A percentile compares a stretch with the other conserved stretches of the same genome.
These are phyloP conservation scores for Bruguiera parviflora DNA, from an alignment of 345 rosid species.

Conservation along the genomic window DNA sequence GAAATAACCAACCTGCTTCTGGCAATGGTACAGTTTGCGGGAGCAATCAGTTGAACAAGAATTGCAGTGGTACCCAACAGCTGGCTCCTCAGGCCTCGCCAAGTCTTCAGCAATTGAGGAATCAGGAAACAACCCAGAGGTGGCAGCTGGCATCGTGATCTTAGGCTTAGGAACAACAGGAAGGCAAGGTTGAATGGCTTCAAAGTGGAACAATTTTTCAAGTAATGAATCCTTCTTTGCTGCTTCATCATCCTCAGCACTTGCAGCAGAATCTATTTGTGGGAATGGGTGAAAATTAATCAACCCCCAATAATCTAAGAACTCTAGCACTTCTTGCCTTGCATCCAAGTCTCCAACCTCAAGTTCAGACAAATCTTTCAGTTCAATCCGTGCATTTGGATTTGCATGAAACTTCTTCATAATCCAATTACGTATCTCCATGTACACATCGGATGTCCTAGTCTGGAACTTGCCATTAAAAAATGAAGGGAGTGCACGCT, in stretches of 20 bases:
- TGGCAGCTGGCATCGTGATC: slow-evolving; percentile 42
- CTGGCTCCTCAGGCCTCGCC: slow-evolving; percentile 70
- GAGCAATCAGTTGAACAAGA: slow-evolving; percentile 99
- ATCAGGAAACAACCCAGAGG: slow-evolving; percentile 72
- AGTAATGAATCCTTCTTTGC: slow-evolving; percentile 47
- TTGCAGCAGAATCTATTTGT: slow-evolving; percentile 38
- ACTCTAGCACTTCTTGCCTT: slow-evolving; percentile 86
- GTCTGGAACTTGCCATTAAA: slow-evolving; percentile 69
- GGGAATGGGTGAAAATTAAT: slow-evolving; percentile 92
- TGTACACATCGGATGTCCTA: slow-evolving; percentile 60
- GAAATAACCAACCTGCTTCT: slow-evolving; percentile 67
- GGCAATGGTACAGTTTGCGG: slow-evolving; percentile 98
- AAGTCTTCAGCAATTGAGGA: slow-evolving; percentile 71
- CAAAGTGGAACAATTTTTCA: slow-evolving; percentile 76
- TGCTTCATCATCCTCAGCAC: slow-evolving; percentile 33
- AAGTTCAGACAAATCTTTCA: slow-evolving; percentile 70
- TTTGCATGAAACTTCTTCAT: slow-evolving; percentile 73
- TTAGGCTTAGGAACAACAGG: slow-evolving; percentile 45
- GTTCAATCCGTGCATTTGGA: slow-evolving; percentile 56
- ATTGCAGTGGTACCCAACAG: slow-evolving; percentile 97
- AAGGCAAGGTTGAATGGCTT: slow-evolving; percentile 48
- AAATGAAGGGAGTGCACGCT: slow-evolving; percentile 72
- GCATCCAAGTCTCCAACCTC: slow-evolving; percentile 75
- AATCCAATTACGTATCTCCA: slow-evolving; percentile 85
- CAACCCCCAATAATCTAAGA: slow-evolving; percentile 98